Evolutionary conservation across 2,329 filamentous ascomycete species (phyloP).

Genomic region (Ilyonectria robusta): DNA sequence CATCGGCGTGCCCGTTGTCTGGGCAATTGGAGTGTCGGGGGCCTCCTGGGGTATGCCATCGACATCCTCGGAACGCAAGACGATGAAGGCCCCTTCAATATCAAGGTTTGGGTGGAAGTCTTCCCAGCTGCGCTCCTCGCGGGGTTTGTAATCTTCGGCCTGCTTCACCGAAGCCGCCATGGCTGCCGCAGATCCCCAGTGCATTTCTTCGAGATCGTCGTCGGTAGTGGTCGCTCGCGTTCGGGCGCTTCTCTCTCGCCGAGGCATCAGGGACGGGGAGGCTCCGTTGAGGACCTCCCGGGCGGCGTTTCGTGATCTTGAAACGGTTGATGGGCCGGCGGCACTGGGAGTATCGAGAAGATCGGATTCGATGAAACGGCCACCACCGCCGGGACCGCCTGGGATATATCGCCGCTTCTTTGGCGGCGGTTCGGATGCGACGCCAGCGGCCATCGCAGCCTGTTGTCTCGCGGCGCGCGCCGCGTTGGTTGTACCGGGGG

Average conservation of each 20-base stretch:
- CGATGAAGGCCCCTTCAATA: conserved; percentile 83
- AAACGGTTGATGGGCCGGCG: conserved; percentile 57
- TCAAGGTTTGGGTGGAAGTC: conserved; percentile 97
- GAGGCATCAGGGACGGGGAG: conserved; percentile 62
- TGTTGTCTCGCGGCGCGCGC: conserved; percentile 57
- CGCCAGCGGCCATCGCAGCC: conserved; percentile 50
- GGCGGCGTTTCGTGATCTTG: conserved; percentile 66
- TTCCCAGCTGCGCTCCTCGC: conserved; percentile 97
- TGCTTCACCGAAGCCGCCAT: conserved; percentile 90
- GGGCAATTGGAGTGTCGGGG: conserved; percentile 55
- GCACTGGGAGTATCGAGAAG: conserved; percentile 70
- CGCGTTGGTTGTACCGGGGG: conserved; percentile 60
- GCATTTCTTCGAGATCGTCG: conserved; percentile 71
- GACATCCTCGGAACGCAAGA: conserved; percentile 87
- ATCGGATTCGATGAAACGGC: conserved; percentile 84
- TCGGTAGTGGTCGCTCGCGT: conserved; percentile 67
- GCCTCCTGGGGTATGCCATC: conserved; percentile 74
- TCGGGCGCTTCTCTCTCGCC: conserved; percentile 71
- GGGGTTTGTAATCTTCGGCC: conserved; percentile 95
- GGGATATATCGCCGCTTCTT: conserved; percentile 87
- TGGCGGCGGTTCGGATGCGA: conserved; percentile 71
- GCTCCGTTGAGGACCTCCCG: conserved; percentile 59
- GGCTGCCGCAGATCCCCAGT: conserved; percentile 89
- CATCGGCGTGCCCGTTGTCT: conserved; percentile 47
- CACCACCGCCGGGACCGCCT: conserved; percentile 88